Evolutionary conservation across 805 yeast genomes (phyloP), one percentile per base, ranked within the genome.

Genomic region (Starmerella powellii): DNA sequence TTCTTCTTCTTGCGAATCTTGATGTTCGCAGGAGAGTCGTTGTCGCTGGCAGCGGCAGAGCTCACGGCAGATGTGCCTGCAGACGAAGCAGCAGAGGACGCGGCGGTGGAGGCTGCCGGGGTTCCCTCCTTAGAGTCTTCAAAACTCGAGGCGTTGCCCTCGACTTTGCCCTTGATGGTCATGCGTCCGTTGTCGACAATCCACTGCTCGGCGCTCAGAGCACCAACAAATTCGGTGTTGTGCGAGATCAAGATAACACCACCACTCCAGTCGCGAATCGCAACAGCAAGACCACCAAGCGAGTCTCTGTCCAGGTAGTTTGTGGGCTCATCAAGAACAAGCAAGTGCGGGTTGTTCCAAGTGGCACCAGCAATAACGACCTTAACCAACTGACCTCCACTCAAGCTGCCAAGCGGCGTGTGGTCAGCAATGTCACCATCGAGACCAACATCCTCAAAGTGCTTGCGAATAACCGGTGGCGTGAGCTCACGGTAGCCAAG

Each of bases 301-400:
- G 97, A 87, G 63, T 88, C 98, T 71, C 98, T 80, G 65, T 88
- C 98, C 66, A 88, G 71, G 71, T 91, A 88, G 68, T 88, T 88
- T 58, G 97, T 88, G 62, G 98, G 98, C 74, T 88, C 98, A 65
- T 88, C 98, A 48, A 88, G 72, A 33, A 88, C 98, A 50, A 88
- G 73, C 63, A 88, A 74, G 64, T 88, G 98, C 16, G 98, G 98
- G 61, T 88, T 91, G 67, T 91, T 88, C 98, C 98, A 88, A 91
- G 88, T 88, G 51, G 97, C 96, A 66, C 97, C 98, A 12, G 97
- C 97, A 68, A 88, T 88, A 47, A 88, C 98, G 50, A 88, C 97
- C 66, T 88, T 88, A 47, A 88, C 98, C 18, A 88, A 73, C 68
- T 88, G 98, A 57, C 98, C 98, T 62, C 98, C 98, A 20, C 96